A percentile compares a stretch with the other conserved stretches of the same genome.
phyloP scores from a whole-genome alignment of 163 green algal genomes.

The Coccomyxa subellipsoidea region DNA sequence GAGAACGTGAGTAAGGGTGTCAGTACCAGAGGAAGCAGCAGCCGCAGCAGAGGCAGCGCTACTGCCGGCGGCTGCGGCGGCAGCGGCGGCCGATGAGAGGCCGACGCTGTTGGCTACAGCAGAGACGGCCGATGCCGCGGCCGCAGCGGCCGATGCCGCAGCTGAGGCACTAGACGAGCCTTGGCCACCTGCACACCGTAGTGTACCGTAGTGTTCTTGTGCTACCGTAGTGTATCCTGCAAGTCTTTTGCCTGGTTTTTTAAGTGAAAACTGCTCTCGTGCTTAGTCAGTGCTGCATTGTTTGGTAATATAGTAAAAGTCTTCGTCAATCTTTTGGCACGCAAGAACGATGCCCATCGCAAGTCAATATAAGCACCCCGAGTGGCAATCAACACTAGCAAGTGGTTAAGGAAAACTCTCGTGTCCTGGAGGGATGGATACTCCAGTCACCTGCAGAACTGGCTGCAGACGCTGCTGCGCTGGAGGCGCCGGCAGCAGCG shows the following conservation, averaged over 20 bases:
- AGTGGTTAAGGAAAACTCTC: too few species aligned
- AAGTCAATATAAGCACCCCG: too few species aligned
- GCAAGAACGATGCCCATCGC: too few species aligned
- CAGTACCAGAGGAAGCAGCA: neutral
- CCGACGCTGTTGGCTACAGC: neutral
- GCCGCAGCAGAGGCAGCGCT: neutral
- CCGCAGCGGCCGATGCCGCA: neutral
- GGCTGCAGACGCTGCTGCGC: neutral
- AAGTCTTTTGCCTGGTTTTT: too few species aligned
- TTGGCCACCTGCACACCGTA: neutral
- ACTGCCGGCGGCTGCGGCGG: neutral
- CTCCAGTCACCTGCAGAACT: neutral
- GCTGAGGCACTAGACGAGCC: neutral
- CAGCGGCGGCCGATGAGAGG: neutral
- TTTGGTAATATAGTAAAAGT: too few species aligned
- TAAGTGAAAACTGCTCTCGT: too few species aligned
- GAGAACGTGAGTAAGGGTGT: too few species aligned
- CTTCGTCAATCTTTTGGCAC: too few species aligned
- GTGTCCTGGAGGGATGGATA: neutral
- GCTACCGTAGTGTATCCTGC: too few species aligned
- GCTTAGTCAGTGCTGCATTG: too few species aligned
- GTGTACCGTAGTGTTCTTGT: too few species aligned
- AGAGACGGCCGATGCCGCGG: neutral
- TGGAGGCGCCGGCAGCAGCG: neutral
- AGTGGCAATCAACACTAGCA: too few species aligned